These are phyloP conservation scores for Wolfiporia cocos DNA, from an alignment of 1,284 basidiomycete genomes.

Conservation along the genomic window DNA sequence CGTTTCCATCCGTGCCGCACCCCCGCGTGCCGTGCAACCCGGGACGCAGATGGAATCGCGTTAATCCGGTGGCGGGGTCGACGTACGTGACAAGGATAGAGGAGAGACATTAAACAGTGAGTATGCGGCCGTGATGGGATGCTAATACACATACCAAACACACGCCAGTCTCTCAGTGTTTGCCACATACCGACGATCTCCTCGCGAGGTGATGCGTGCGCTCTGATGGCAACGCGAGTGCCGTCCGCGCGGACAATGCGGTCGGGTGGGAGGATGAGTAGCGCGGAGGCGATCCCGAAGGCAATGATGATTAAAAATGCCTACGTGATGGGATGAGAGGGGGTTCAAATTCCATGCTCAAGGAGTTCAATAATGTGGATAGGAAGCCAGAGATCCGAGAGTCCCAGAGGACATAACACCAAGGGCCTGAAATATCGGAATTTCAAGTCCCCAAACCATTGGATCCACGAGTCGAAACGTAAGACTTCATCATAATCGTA, in stretches of 20 bases:
- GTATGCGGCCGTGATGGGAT: too few relatives aligned
- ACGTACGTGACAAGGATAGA: background rate
- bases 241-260: conserved; percentile 34
- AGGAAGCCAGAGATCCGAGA: background rate
- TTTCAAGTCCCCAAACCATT: too few relatives aligned
- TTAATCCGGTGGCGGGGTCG: too few relatives aligned
- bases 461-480: too few relatives aligned
- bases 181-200: conserved; percentile 28
- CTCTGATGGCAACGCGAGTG: conserved; percentile 31
- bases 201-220: conserved; percentile 27
- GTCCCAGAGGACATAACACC: too few relatives aligned
- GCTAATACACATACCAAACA: conserved; percentile 23
- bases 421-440: too few relatives aligned
- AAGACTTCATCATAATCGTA: too few relatives aligned
- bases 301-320: conserved; percentile 38
- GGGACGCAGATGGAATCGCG: background rate
- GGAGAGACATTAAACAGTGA: too few relatives aligned
- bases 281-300: conserved; percentile 31
- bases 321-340: conserved; percentile 13
- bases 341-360: too few relatives aligned
- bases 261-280: conserved; percentile 31
- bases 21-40: too few relatives aligned
- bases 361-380: background rate
- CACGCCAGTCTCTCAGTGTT: conserved; percentile 34
- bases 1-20: too few relatives aligned